Conservation (phyloP, 352 stramenopile species). For the Globisporangium perplexum region DNA sequence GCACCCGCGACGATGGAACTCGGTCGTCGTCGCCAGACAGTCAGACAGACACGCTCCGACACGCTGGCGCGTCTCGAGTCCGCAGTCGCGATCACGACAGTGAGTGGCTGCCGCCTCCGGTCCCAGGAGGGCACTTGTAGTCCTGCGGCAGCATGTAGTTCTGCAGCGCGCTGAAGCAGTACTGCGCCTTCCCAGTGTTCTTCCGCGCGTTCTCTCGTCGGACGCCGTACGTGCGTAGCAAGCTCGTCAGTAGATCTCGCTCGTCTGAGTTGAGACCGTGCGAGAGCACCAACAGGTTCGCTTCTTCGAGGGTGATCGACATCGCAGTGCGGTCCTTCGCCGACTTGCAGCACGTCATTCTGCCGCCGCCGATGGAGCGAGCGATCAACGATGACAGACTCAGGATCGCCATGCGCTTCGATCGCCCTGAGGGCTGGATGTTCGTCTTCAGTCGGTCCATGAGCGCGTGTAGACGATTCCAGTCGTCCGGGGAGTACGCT, state of each 20-base stretch:
- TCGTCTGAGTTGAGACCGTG: constrained; percentile 51
- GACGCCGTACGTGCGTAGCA: constrained; percentile 72
- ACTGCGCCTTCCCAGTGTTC: constrained; percentile 83
- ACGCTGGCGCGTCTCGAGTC: background rate
- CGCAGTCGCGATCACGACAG: constrained; percentile 33
- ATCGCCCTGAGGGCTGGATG: constrained; percentile 42
- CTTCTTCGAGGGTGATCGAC: constrained; percentile 94
- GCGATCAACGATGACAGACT: constrained; percentile 69
- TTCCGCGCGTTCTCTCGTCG: constrained; percentile 82
- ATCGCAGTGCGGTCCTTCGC: constrained; percentile 97
- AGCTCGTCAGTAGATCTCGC: constrained; percentile 47
- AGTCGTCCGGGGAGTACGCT: constrained; percentile 24
- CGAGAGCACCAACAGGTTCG: constrained; percentile 50
- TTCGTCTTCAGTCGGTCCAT: constrained; percentile 31
- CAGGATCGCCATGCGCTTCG: constrained; percentile 80
- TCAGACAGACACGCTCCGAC: too few species aligned
- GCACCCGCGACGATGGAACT: too few species aligned
- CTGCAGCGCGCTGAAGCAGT: constrained; percentile 77
- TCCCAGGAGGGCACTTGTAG: constrained; percentile 80
- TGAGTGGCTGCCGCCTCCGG: constrained; percentile 53
- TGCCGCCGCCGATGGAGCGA: constrained; percentile 81
- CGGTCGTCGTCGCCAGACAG: too few species aligned
- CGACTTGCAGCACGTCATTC: constrained; percentile 96
- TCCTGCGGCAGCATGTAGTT: constrained; percentile 78
- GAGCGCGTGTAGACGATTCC: constrained; percentile 25